Conservation (phyloP, 2,329 filamentous ascomycete species). For the Rosellinia necatrix region DNA sequence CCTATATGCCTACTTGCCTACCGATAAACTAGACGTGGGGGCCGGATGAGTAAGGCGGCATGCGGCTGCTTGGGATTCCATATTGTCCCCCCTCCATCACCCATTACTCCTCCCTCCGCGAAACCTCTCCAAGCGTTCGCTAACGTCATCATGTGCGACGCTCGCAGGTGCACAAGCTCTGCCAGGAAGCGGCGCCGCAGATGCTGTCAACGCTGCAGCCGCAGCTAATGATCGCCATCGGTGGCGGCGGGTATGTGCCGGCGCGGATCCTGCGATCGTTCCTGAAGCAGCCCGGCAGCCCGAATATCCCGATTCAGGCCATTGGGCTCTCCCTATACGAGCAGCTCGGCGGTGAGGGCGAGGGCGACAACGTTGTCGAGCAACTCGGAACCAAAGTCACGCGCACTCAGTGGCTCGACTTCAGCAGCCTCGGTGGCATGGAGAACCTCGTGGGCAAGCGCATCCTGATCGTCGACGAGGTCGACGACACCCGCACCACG, state of each 20-base stretch:
- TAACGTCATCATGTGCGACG: conserved; percentile 24
- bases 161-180: conserved; percentile 90
- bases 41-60: no score
- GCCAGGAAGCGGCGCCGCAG: conserved; percentile 78
- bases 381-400: conserved; percentile 90
- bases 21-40: no score
- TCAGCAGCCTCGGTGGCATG: conserved; percentile 71
- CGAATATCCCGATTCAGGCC: conserved; percentile 98
- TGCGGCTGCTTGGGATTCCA: no score
- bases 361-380: conserved; percentile 64
- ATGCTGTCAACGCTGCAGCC: conserved; percentile 88
- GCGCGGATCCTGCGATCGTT: conserved; percentile 97
- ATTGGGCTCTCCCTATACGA: conserved; percentile 98
- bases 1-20: no score
- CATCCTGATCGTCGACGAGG: conserved; percentile 84
- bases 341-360: conserved; percentile 64
- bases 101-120: no score
- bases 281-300: conserved; percentile 81
- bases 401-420: conserved; percentile 96
- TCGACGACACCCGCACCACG: conserved; percentile 81
- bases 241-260: conserved; percentile 95
- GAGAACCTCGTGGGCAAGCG: conserved; percentile 80
- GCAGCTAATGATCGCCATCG: conserved; percentile 97
- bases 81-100: no score
- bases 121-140: no score